Evolutionary conservation across 495 filamentous ascomycete genomes (phyloP).

Genomic region (Hypoxylon rickii): DNA sequence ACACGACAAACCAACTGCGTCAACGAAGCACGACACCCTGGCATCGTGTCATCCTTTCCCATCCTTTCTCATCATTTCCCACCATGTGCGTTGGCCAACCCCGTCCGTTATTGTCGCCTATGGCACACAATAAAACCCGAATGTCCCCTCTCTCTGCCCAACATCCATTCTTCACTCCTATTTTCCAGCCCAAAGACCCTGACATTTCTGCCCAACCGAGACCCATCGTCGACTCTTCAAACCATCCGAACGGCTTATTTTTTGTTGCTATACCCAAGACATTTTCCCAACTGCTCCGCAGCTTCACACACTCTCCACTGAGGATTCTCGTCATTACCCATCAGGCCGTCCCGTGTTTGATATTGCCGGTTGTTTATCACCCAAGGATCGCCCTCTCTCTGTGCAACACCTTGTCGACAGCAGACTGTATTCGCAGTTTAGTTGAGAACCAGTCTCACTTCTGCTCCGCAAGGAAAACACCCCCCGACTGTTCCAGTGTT

Average conservation of each 20-base stretch:
- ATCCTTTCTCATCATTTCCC: neutral
- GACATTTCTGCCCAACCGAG: constrained; percentile 53
- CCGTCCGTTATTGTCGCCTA: constrained; percentile 22
- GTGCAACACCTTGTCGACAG: constrained; percentile 26
- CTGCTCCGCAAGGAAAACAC: constrained; percentile 33
- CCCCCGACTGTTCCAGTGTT: constrained; percentile 25
- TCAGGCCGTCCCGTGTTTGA: constrained; percentile 32
- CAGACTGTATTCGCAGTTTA: constrained; percentile 24
- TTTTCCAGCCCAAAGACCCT: constrained; percentile 52
- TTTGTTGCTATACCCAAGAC: constrained; percentile 39
- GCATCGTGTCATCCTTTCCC: constrained; percentile 29
- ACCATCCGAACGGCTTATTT: constrained; percentile 31
- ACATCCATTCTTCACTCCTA: constrained; percentile 48
- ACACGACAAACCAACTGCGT: constrained; percentile 28
- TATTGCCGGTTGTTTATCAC: constrained; percentile 28
- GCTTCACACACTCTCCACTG: neutral
- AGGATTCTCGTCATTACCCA: constrained; percentile 34
- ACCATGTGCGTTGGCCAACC: constrained; percentile 32
- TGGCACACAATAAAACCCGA: constrained; percentile 53
- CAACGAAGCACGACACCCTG: constrained; percentile 31
- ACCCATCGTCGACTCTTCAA: constrained; percentile 32
- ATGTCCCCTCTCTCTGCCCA: constrained; percentile 54
- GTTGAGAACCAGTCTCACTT: constrained; percentile 41
- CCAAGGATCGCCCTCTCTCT: constrained; percentile 24
- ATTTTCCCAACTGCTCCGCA: constrained; percentile 16